Base-by-base conservation (phyloP, 164 flowering plant species). In the Aristolochia californica region DNA sequence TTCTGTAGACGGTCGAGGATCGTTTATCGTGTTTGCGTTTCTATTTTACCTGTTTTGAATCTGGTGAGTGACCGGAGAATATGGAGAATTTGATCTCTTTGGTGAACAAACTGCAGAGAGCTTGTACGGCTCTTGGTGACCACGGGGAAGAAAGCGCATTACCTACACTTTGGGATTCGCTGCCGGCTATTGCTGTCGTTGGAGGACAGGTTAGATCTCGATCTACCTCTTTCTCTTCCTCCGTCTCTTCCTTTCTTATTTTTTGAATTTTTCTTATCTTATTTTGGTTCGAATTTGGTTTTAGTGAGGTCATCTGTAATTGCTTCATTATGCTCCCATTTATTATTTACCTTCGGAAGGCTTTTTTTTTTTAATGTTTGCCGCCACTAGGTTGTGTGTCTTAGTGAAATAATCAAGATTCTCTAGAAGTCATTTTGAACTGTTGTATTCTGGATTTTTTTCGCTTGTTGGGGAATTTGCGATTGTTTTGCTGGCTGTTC, bases 111-210 rank as follows among this genome's bases (percentile, higher is more conserved):
- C 66, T 91, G 38, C 97, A 93, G 72, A 78, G 90, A 62, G 98
- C 98, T 13, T 93, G 97, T 59, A 91, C 98, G 12, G 87, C 88
- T 18, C 78, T 91, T 1, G 97, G 98, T 16, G 98, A 91, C 62
- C 76, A 87, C 43, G 97, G 97, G 21, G 98, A 88, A 14, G 82
- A 78, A 48, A 77, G 78, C 56, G 79, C 97, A 9, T 57, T 88
- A 68, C 97, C 98, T 13, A 84, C 96, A 52, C 83, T 91, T 1
- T 91, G 98, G 98, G 98, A 91, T 72, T 81, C 98, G 14, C 64
- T 91, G 48, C 98, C 98, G 5, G 66, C 98, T 8, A 85, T 93
- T 44, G 98, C 95, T 53, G 97, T 93, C 61, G 95, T 93, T 60
- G 98, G 98, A 51, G 98, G 98, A 47, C 98, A 91, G 95, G 98